phyloP scores from a whole-genome alignment of 768 basidiomycete genomes.

The Steccherinum ochraceum region DNA sequence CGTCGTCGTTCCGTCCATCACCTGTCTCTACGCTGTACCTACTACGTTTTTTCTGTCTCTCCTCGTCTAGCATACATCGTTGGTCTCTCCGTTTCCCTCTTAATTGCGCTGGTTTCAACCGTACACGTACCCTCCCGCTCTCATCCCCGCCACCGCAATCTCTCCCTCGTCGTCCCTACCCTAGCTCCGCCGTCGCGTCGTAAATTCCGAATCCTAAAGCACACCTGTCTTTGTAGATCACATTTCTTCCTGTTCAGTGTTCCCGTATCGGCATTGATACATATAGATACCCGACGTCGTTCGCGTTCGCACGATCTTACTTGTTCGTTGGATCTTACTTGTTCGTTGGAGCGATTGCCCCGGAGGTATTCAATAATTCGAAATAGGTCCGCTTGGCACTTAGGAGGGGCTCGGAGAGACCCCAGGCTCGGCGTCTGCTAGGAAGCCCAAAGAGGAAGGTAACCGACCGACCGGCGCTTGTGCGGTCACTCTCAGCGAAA shows the following conservation, averaged over 20 bases:
- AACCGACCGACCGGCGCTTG: not conserved
- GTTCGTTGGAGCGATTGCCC: no score
- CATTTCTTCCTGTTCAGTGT: slow-evolving; percentile 10
- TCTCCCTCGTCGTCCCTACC: not conserved
- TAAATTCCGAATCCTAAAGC: not conserved
- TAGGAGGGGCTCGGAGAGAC: no score
- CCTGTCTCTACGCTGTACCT: slow-evolving; percentile 11
- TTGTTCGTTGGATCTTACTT: no score
- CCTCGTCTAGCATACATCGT: slow-evolving; percentile 1
- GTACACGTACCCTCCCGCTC: not conserved
- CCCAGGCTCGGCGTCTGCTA: slow-evolving; percentile 1
- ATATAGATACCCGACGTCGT: not conserved
- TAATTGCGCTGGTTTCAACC: slow-evolving; percentile 6
- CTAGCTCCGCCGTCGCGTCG: not conserved
- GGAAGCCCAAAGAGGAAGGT: not conserved
- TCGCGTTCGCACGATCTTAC: no score
- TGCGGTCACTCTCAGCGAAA: not conserved
- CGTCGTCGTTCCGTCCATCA: slow-evolving; percentile 3
- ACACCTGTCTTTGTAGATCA: slow-evolving; percentile 6
- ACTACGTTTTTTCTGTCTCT: slow-evolving; percentile 11
- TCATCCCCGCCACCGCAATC: not conserved
- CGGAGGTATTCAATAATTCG: not conserved
- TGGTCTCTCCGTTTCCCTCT: slow-evolving; percentile 1
- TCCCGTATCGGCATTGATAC: not conserved
- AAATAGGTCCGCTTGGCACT: no score